A percentile compares a stretch with the other conserved stretches of the same genome.
These are phyloP conservation scores for Colletotrichum sp. DNA, from an alignment of 2,329 filamentous ascomycete species.

Conservation along the genomic window DNA sequence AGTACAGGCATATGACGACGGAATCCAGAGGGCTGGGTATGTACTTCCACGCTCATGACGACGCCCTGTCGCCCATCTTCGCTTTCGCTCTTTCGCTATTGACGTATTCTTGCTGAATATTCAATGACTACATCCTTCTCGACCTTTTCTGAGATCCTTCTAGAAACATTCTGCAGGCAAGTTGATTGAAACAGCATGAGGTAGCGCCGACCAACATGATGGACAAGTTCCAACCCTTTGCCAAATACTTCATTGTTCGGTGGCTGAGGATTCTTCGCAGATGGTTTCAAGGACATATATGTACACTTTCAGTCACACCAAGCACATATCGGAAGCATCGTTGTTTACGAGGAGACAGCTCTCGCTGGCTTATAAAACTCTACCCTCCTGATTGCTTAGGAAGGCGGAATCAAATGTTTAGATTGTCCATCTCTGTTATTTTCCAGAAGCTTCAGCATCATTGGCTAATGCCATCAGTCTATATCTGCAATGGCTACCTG, in stretches of 20 bases:
- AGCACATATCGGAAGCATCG: no score
- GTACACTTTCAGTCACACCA: no score
- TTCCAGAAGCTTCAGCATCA: no score
- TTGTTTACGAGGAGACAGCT: no score
- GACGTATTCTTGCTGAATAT: neutral
- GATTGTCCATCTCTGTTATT: no score
- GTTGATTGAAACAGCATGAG: rapidly evolving
- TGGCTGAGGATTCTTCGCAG: neutral
- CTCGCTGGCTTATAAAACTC: neutral
- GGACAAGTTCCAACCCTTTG: rapidly evolving
- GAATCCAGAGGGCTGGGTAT: rapidly evolving
- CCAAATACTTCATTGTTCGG: rapidly evolving
- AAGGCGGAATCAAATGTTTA: no score
- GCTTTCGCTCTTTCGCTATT: rapidly evolving
- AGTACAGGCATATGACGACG: rapidly evolving
- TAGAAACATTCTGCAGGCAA: rapidly evolving
- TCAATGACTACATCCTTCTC: rapidly evolving
- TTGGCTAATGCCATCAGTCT: no score
- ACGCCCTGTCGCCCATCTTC: neutral
- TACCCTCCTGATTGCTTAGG: no score
- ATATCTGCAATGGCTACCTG: no score
- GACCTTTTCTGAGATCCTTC: neutral
- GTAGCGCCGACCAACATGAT: neutral
- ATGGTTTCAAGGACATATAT: no score
- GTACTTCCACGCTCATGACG: rapidly evolving